Percentiles rank a stretch among this genome's conserved stretches.
These are phyloP conservation scores for Suillus clintonianus DNA, from an alignment of 768 basidiomycete species.

Conservation along the genomic window DNA sequence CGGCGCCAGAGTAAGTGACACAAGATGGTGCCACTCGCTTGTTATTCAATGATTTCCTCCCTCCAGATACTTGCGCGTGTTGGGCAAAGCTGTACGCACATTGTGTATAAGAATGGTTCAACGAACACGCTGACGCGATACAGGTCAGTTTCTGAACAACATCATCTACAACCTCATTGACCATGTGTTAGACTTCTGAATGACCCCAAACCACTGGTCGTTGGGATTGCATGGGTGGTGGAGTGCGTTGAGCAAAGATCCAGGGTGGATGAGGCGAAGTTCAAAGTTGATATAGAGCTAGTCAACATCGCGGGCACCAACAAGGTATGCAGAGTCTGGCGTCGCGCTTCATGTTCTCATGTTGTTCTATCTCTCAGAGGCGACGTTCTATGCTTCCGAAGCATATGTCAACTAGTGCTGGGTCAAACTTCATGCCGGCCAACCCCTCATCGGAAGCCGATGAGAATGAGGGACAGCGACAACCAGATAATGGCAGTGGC, in stretches of 20 bases:
- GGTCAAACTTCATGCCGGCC: conserved; percentile 3
- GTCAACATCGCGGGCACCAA: conserved; percentile 59
- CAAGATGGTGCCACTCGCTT: background rate
- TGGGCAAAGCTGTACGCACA: conserved; percentile 76
- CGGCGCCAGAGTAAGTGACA: conserved; percentile 71
- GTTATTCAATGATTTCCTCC: too few species aligned
- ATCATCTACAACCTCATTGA: background rate
- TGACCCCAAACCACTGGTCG: conserved; percentile 70
- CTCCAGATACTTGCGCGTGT: conserved; percentile 62
- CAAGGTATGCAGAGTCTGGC: conserved; percentile 48
- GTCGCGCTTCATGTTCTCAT: background rate
- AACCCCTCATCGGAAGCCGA: conserved; percentile 15
- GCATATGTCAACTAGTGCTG: conserved; percentile 41
- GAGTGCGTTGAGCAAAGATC: conserved; percentile 74
- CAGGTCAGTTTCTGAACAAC: conserved; percentile 43
- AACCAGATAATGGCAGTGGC: conserved; percentile 27
- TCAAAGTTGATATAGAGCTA: conserved; percentile 62
- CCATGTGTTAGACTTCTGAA: conserved; percentile 49
- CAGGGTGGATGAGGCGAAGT: conserved; percentile 64
- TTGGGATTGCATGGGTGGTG: conserved; percentile 89
- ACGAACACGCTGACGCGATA: conserved; percentile 74
- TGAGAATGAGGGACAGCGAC: conserved; percentile 27
- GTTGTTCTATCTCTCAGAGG: conserved; percentile 46
- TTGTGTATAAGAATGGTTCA: conserved; percentile 83
- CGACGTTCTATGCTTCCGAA: conserved; percentile 76